phyloP scores from a whole-genome alignment of 305 asterid genomes.

The Caryopteris hybrid region DNA sequence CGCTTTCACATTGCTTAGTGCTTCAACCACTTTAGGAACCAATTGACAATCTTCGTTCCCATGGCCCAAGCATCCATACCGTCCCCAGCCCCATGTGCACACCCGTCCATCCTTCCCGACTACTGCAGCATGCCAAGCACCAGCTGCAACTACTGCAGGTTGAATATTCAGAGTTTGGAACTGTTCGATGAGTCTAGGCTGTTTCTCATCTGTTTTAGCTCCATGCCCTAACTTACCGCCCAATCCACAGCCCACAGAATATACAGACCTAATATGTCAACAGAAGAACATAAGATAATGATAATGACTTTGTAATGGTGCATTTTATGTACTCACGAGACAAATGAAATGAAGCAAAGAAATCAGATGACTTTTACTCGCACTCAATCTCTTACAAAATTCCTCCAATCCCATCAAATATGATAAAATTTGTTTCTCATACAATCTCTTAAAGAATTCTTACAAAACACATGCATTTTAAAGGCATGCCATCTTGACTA shows the following conservation, averaged over 20 bases:
- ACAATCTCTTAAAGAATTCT: too few relatives aligned
- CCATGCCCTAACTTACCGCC: conserved; percentile 98
- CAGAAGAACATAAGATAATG: neutral
- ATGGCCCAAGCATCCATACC: conserved; percentile 90
- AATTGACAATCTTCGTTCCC: conserved; percentile 83
- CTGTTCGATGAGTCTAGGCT: conserved; percentile 70
- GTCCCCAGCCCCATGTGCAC: conserved; percentile 99
- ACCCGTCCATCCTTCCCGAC: conserved; percentile 89
- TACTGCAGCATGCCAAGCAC: conserved; percentile 96
- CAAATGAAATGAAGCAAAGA: neutral
- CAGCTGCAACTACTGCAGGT: conserved; percentile 80
- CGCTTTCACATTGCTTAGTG: conserved; percentile 67
- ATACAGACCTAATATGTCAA: conserved; percentile 63
- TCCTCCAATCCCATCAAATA: too few relatives aligned
- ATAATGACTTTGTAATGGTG: neutral
- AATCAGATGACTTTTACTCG: too few relatives aligned
- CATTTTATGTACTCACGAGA: too few relatives aligned
- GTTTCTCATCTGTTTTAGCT: conserved; percentile 59
- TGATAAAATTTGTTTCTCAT: too few relatives aligned
- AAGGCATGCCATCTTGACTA: too few relatives aligned
- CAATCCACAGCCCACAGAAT: conserved; percentile 94
- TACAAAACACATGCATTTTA: too few relatives aligned
- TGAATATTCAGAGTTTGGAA: conserved; percentile 64
- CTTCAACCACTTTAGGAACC: conserved; percentile 78
- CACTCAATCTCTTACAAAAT: too few relatives aligned